Base-by-base conservation (phyloP, 768 basidiomycete genomes). In the Boletellus ananiceps region DNA sequence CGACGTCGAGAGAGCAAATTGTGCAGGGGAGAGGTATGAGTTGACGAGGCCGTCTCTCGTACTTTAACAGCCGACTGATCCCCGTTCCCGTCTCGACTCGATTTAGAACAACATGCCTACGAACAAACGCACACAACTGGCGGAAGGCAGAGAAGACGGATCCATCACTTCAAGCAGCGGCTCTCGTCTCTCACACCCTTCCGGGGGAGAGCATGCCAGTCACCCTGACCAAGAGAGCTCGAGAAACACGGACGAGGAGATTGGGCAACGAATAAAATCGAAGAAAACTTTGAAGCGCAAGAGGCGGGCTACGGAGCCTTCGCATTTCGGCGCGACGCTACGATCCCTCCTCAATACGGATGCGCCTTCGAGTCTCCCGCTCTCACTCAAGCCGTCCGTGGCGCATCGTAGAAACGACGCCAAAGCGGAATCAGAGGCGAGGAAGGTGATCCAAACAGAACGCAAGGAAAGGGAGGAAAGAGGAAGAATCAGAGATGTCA, bases 281-380 rank as follows among this genome's bases (percentile, higher is more conserved):
- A 82, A 78, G 49, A 84, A 89, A 66, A 93, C 89, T 0, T 69
- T 79, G 45, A 93, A 93, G 67, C 79, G 90, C 58, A 93, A 91
- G 75, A 77, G 86, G 29, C 75, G 90, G 49, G 90, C 90, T 19
- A 88, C 88, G 6, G 81, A 79, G 49, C 75, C 84, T 15, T 77
- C 81, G 27, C 79, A 79, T 47, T 93, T 93, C 59, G 90, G 88
- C 52, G 74, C 78, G 40, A 83, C 86, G 8, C 74, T 93, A 23
- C 82, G 87, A 60, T 79, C 80, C 18, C 72, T 93, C 46, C 74
- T 93, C 46, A 74, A 74, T 51, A 92, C 90, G 23, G 74, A 85
- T 57, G 74, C 82, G 19, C 86, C 88, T 14, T 84, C 86, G 8
- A 65, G 77, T 8, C 66, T 82, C 37, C 90, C 89, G 0, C 74